phyloP scores from a whole-genome alignment of 345 rosid genomes.

The Eucalyptus cloeziana region DNA sequence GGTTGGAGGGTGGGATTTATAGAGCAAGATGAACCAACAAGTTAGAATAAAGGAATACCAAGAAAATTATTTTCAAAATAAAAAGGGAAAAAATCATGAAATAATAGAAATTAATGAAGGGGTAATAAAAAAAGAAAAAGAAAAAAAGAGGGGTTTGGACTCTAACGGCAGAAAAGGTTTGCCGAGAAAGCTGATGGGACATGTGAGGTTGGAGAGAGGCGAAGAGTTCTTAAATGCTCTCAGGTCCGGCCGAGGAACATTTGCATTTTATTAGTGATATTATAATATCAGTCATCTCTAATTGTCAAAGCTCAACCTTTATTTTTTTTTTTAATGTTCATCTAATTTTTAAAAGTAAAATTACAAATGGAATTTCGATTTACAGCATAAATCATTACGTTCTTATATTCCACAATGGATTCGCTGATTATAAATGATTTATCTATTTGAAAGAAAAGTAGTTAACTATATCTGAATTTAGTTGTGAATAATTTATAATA shows the following conservation, averaged over 20 bases:
- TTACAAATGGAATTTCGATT: neutral
- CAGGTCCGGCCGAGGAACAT: slow-evolving; percentile 21
- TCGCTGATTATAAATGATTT: neutral
- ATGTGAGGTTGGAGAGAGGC: slow-evolving; percentile 9
- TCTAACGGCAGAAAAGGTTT: neutral
- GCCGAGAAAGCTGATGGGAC: slow-evolving; percentile 14
- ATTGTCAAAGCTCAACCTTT: neutral
- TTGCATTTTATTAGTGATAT: neutral
- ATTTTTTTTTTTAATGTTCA: neutral
- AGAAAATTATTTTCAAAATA: neutral
- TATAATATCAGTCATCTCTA: neutral
- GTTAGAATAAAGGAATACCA: neutral
- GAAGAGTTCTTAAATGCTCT: neutral
- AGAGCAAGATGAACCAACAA: slow-evolving; percentile 6
- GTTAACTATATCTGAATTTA: neutral
- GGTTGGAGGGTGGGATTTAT: slow-evolving; percentile 23
- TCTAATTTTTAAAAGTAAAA: neutral
- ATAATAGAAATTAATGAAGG: neutral
- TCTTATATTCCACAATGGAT: neutral
- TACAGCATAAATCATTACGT: neutral
- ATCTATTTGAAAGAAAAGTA: too few species aligned
- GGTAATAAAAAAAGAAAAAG: neutral
- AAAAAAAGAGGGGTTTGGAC: neutral
- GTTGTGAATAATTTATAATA: neutral
- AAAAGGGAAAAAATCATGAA: neutral